A percentile compares a stretch with the other conserved stretches of the same genome.
These are phyloP conservation scores for Sporothrix phasma DNA, from an alignment of 2,329 filamentous ascomycete species.

Conservation along the genomic window DNA sequence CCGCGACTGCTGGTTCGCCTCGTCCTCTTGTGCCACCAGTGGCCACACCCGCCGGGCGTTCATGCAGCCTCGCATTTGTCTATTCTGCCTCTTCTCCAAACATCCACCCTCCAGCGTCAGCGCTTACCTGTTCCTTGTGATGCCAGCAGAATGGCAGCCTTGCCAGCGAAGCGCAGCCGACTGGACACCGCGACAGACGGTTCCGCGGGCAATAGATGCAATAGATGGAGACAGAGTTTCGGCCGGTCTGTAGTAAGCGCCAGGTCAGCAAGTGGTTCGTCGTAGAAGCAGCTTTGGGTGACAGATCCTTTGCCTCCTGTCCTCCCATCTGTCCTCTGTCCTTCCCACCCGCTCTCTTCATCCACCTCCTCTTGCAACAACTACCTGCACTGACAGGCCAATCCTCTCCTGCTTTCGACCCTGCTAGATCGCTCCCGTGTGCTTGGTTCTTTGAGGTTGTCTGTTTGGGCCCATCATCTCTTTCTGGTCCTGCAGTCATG, in stretches of 20 bases:
- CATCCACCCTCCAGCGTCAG: background rate
- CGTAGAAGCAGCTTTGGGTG: background rate
- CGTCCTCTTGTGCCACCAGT: background rate
- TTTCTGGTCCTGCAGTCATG: background rate
- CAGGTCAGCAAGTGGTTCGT: background rate
- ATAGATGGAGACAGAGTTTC: constrained; percentile 1
- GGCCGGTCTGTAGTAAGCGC: background rate
- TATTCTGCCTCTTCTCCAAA: background rate
- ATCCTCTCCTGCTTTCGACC: background rate
- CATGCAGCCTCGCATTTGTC: background rate
- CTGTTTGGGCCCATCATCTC: background rate
- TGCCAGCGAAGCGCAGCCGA: constrained; percentile 7
- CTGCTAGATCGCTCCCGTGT: background rate
- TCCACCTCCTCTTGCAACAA: background rate
- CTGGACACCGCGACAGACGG: constrained; percentile 7
- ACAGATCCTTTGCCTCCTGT: background rate
- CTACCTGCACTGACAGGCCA: background rate
- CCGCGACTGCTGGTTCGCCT: background rate
- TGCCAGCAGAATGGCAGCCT: background rate
- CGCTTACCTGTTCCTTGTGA: background rate
- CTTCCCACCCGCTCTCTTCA: background rate
- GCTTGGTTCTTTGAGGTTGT: background rate
- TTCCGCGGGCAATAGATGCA: background rate
- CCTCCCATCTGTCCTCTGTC: background rate
- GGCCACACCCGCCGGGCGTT: background rate